phyloP scores from a whole-genome alignment of 2,329 filamentous ascomycete species.

The Sporothrix variecibatus region DNA sequence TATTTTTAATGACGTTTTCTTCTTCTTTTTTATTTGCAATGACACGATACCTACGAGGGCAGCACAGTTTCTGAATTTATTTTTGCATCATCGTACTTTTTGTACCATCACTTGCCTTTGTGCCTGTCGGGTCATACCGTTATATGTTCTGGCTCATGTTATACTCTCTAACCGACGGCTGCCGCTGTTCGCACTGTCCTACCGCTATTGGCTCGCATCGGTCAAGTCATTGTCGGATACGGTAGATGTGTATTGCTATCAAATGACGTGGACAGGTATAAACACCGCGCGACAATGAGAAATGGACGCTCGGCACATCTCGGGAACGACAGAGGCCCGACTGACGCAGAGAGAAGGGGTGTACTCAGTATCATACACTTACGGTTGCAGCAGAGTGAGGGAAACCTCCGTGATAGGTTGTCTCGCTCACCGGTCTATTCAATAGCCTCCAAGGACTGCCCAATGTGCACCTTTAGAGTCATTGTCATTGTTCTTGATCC shows the following conservation, averaged over 20 bases:
- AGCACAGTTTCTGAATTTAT: background rate
- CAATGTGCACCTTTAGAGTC: background rate
- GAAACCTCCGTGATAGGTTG: background rate
- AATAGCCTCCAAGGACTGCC: background rate
- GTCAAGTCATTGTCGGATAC: background rate
- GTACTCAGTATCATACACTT: background rate
- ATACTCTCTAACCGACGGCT: background rate
- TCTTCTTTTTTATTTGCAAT: background rate
- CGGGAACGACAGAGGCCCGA: background rate
- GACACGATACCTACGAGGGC: slow-evolving; percentile 13
- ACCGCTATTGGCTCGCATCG: background rate
- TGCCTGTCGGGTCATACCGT: background rate
- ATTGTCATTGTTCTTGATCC: background rate
- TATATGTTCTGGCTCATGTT: background rate
- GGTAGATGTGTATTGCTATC: background rate
- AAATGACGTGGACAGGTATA: background rate
- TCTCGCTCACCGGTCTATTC: background rate
- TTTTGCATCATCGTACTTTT: background rate
- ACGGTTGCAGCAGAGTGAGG: background rate
- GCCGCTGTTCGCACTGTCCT: background rate
- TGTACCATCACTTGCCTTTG: background rate
- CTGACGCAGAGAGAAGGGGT: background rate
- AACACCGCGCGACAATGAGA: background rate
- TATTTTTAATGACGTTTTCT: background rate
- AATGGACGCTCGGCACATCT: background rate